These are phyloP conservation scores for Cyclocybe aegerita DNA, from an alignment of 768 basidiomycete genomes.

Conservation along the genomic window DNA sequence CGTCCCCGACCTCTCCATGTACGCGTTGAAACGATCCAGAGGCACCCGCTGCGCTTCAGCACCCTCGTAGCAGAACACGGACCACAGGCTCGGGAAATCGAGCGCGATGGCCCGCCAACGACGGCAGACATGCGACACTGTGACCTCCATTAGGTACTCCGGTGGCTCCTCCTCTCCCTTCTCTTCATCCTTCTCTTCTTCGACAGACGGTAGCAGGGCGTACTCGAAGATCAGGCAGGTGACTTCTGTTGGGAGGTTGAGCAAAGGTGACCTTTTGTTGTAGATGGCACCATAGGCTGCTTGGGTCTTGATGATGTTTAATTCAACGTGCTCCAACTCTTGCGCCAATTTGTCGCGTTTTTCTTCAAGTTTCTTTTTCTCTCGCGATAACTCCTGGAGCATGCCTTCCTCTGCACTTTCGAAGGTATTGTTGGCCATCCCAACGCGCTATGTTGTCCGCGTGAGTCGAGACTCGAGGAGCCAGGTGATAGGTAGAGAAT, in stretches of 20 bases:
- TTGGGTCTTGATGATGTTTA: slow-evolving; percentile 11
- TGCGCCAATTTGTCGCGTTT: not conserved
- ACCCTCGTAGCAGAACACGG: slow-evolving; percentile 13
- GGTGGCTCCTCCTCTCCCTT: not conserved
- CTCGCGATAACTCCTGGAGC: not conserved
- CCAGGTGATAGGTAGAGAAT: too few relatives aligned
- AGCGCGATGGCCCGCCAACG: slow-evolving; percentile 19
- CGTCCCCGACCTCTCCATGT: slow-evolving; percentile 15
- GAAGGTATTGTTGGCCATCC: not conserved
- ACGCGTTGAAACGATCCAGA: slow-evolving; percentile 18
- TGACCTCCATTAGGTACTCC: slow-evolving; percentile 12
- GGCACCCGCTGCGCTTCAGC: not conserved
- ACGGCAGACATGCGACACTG: slow-evolving; percentile 21
- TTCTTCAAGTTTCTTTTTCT: not conserved
- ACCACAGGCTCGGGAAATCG: slow-evolving; percentile 17
- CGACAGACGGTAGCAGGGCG: not conserved
- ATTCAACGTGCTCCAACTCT: slow-evolving; percentile 3
- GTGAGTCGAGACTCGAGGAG: too few relatives aligned
- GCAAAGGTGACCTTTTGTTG: slow-evolving; percentile 10
- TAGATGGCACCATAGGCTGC: slow-evolving; percentile 14
- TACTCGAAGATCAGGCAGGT: slow-evolving; percentile 16
- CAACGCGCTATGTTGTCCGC: too few relatives aligned
- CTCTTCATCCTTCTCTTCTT: not conserved
- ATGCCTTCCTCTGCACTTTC: slow-evolving; percentile 4
- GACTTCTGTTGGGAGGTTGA: slow-evolving; percentile 18